Evolutionary conservation across 306 rosid species (phyloP), one percentile per base, ranked within the genome.

Genomic region (Cicer chorassanicum): DNA sequence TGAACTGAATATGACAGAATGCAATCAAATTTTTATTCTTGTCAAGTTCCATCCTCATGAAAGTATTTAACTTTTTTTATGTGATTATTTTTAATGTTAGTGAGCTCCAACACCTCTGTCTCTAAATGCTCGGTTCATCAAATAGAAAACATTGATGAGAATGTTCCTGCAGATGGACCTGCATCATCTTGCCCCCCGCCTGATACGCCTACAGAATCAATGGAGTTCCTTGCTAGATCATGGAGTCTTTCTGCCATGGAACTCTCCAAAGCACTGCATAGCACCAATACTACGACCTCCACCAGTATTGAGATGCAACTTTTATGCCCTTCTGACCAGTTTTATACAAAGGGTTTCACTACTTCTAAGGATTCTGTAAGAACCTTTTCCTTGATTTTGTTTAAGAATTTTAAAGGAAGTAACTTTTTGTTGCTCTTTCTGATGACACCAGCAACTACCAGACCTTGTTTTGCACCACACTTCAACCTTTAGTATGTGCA

Each of bases 221-320:
- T 94, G 98, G 96, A 94, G 88, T 94, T 90, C 81, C 93, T 94
- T 56, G 95, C 93, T 6, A 86, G 98, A 84, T 94, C 97, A 62
- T 94, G 98, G 98, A 94, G 98, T 59, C 90, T 94, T 62, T 94
- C 95, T 1, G 96, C 98, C 61, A 81, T 74, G 76, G 96, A 91
- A 84, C 90, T 94, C 70, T 88, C 97, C 68, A 88, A 90, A 78
- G 97, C 94, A 67, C 87, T 93, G 76, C 84, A 91, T 29, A 83
- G 57, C 72, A 82, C 88, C 3, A 81, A 82, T 36, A 65, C 68
- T 81, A 42, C 59, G 11, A 21, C 79, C 61, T 80, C 88, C 44
- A 78, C 73, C 5, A 73, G 60, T 80, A 65, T 87, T 48, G 89
- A 82, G 63, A 84, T 70, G 65, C 68, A 89, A 11, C 75, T 76